phyloP scores from a whole-genome alignment of 1,284 basidiomycete species.

The Cryptococcus sp. region DNA sequence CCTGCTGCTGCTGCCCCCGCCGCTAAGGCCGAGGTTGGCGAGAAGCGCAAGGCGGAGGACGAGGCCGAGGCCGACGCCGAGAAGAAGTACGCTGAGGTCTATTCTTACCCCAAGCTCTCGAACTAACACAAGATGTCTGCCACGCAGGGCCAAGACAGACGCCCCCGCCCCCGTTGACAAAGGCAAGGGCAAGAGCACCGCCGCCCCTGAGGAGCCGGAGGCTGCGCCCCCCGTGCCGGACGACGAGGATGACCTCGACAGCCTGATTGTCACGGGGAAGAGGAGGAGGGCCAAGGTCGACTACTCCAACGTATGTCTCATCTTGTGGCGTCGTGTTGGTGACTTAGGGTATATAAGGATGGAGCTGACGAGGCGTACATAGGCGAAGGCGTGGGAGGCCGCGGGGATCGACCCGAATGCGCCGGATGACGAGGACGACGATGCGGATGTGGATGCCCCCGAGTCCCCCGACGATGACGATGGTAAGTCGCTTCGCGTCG shows the following conservation, averaged over 20 bases:
- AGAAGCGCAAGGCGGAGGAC: constrained; percentile 36
- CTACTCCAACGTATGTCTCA: constrained; percentile 34
- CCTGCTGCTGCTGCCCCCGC: constrained; percentile 11
- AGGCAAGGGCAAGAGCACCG: constrained; percentile 32
- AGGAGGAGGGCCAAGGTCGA: constrained; percentile 33
- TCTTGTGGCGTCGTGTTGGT: neutral
- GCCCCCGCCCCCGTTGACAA: constrained; percentile 23
- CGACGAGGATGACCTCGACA: constrained; percentile 29
- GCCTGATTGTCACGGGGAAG: constrained; percentile 28
- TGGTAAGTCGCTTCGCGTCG: constrained; percentile 7
- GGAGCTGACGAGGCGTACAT: neutral
- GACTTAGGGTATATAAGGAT: neutral
- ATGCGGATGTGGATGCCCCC: constrained; percentile 31
- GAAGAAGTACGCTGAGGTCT: constrained; percentile 31
- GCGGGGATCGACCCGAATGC: constrained; percentile 38
- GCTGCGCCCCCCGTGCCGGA: constrained; percentile 15
- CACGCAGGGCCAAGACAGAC: constrained; percentile 28
- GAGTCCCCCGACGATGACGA: constrained; percentile 25
- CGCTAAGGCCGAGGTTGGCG: constrained; percentile 13
- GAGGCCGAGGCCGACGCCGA: constrained; percentile 9
- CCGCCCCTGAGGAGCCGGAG: constrained; percentile 16
- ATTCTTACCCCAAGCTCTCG: neutral
- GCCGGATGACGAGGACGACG: constrained; percentile 34
- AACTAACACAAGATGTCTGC: neutral
- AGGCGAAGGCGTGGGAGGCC: constrained; percentile 35